A percentile compares a stretch with the other conserved stretches of the same genome.
Evolutionary conservation across 768 basidiomycete species (phyloP).

Genomic region (Mycena pura): DNA sequence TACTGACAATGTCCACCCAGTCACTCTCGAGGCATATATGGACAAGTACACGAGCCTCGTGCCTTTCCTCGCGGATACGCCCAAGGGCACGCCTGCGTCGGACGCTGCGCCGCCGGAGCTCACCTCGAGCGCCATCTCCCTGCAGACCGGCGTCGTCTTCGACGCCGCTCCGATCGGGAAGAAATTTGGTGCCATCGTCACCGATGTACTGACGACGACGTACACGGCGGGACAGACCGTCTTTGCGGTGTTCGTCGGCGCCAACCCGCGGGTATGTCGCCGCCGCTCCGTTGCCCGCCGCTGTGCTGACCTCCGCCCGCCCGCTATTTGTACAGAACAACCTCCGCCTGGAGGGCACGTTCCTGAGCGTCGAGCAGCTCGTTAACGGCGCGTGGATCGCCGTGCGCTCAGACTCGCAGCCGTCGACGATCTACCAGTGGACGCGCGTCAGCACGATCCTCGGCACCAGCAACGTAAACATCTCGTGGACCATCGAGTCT

Average conservation of each 20-base stretch:
- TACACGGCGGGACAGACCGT: conserved; percentile 69
- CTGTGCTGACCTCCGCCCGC: background rate
- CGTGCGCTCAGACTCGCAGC: conserved; percentile 79
- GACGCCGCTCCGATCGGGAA: conserved; percentile 63
- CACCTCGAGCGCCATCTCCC: conserved; percentile 68
- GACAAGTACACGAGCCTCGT: conserved; percentile 75
- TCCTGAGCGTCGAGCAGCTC: conserved; percentile 68
- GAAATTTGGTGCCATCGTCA: conserved; percentile 66
- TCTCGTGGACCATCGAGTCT: conserved; percentile 73
- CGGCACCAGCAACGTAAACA: conserved; percentile 68
- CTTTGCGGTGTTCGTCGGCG: conserved; percentile 70
- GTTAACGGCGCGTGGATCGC: conserved; percentile 57
- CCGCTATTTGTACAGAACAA: too few relatives aligned
- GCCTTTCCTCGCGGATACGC: conserved; percentile 61
- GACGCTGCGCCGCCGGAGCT: conserved; percentile 72
- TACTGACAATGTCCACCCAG: conserved; percentile 42
- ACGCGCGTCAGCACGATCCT: conserved; percentile 60
- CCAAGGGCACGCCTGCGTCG: conserved; percentile 56
- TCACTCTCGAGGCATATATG: conserved; percentile 81
- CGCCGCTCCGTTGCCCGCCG: background rate
- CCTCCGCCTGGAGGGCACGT: conserved; percentile 74
- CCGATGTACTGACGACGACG: conserved; percentile 55
- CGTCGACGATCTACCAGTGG: conserved; percentile 77
- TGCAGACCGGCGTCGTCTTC: conserved; percentile 70
- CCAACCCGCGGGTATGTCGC: conserved; percentile 71